These are phyloP conservation scores for Pisolithus thermaeus DNA, from an alignment of 1,284 basidiomycete species.

Conservation along the genomic window DNA sequence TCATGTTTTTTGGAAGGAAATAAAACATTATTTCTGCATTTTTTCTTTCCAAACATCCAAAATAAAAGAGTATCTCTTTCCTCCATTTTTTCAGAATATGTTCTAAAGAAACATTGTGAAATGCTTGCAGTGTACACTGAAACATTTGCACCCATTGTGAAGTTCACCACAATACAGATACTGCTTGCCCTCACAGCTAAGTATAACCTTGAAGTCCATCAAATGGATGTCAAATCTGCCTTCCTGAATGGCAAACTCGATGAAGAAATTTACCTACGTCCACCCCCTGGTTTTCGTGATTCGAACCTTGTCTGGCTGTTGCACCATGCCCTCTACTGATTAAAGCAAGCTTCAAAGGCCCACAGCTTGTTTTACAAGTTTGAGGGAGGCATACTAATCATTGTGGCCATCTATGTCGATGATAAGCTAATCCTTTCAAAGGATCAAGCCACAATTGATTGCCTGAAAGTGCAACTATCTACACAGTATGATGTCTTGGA, in stretches of 20 bases:
- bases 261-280: not conserved
- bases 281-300: not conserved
- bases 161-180: slow-evolving; percentile 26
- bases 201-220: slow-evolving; percentile 29
- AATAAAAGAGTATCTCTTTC: too few species aligned
- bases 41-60: too few species aligned
- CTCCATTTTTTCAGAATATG: too few species aligned
- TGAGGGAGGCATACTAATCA: not conserved
- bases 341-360: not conserved
- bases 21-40: too few species aligned
- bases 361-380: not conserved
- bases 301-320: not conserved
- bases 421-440: not conserved
- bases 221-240: slow-evolving; percentile 32
- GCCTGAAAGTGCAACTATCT: not conserved
- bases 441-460: not conserved
- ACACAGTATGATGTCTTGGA: not conserved
- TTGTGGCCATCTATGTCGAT: not conserved
- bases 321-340: not conserved
- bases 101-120: too few species aligned
- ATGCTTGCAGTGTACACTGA: too few species aligned
- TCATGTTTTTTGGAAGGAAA: too few species aligned
- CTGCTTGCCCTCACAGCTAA: slow-evolving; percentile 30
- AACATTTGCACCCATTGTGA: slow-evolving; percentile 33
- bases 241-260: slow-evolving; percentile 14